Base-by-base conservation (phyloP, 352 stramenopile genomes). In the Globisporangium canariense region DNA sequence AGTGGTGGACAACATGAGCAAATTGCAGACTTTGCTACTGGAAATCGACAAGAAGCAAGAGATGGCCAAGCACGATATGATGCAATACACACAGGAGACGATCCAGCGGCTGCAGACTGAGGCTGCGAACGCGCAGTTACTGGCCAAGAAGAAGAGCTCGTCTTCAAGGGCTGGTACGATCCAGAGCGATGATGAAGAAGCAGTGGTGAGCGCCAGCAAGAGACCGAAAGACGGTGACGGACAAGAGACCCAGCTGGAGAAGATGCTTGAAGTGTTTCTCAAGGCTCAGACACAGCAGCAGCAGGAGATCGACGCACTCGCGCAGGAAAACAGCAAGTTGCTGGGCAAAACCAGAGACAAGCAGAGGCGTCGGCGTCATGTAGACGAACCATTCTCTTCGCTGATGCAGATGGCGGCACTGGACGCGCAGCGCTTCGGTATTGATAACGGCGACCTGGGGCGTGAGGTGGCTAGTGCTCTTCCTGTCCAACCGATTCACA, bases 41-140 rank as follows among this genome's bases (percentile, higher is more conserved):
- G 80, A 83, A 16, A 92, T 94, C 30, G 80, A 94, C 49, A 75
- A 66, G 50, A 88, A 89, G 36, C 78, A 90, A 22, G 79, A 90
- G 45, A 55, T 70, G 14, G 75, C 68, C 16, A 88, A 87, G 59
- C 74, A 82, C 14, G 86, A 92, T 56, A 78, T 91, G 68, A 74
- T 79, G 56, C 73, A 75, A 18, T 88, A 88, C 55, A 88, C 80
- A 1, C 74, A 90, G 46, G 74, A 90, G 43, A 69, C 80, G 6
- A 74, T 89, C 43, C 60, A 66, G 3, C 71, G 70, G 1, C 60
- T 86, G 34, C 73, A 88, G 57, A 63, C 69, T 0, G 80, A 88
- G 34, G 61, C 64, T 36, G 60, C 53, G 5, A 76, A 78, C 53
- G 64, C 75, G 1, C 67, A 70, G 16, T 20, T 71, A 7, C 18